phyloP scores from a whole-genome alignment of 306 rosid species.

The Lathyrus oleraceus region DNA sequence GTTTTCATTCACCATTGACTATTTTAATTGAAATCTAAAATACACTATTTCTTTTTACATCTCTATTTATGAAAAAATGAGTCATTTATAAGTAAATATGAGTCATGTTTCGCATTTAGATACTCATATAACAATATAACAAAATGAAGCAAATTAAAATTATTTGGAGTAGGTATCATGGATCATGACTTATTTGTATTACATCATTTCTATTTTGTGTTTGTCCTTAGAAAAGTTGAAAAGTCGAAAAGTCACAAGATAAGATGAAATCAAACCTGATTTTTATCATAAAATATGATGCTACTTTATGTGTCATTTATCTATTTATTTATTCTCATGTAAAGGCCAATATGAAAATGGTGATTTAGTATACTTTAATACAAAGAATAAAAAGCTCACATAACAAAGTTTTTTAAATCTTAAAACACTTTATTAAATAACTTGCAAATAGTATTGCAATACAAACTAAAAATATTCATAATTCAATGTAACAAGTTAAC shows the following conservation, averaged over 20 bases:
- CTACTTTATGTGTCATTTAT: slow-evolving; percentile 2
- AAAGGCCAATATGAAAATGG: background rate
- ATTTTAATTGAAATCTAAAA: too few relatives aligned
- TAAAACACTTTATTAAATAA: background rate
- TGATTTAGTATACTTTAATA: background rate
- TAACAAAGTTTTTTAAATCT: background rate
- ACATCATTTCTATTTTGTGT: background rate
- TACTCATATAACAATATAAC: slow-evolving; percentile 21
- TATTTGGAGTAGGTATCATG: slow-evolving; percentile 26
- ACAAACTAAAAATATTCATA: background rate
- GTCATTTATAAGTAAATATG: background rate
- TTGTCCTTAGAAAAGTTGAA: slow-evolving; percentile 24
- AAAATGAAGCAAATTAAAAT: background rate
- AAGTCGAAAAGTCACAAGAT: slow-evolving; percentile 20
- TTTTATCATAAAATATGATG: background rate
- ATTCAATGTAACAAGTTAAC: background rate
- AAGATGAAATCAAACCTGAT: slow-evolving; percentile 8
- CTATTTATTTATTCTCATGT: background rate
- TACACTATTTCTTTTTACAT: too few relatives aligned
- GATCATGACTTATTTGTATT: slow-evolving; percentile 1
- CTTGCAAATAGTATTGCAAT: background rate
- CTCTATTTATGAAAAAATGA: too few relatives aligned
- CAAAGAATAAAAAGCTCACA: background rate
- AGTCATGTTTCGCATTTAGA: background rate
- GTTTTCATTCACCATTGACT: too few relatives aligned